Base-by-base conservation (phyloP, 495 filamentous ascomycete genomes). In the Trichoderma orchidacearum region DNA sequence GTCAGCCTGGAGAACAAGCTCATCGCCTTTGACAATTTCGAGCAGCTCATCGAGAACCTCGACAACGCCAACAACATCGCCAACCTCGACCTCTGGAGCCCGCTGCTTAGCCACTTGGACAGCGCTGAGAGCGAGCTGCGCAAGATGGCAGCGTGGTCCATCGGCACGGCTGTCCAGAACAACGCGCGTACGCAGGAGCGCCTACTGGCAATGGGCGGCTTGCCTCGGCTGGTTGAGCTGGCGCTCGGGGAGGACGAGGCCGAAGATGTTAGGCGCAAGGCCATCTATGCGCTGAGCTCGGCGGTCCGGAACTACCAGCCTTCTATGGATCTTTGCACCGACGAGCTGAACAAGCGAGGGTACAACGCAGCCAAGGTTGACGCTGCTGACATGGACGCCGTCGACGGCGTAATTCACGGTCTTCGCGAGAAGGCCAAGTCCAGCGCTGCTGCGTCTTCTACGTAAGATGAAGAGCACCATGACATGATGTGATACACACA, bases 51-150 rank as follows among this genome's bases (percentile, higher is more conserved):
- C 61, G 93, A 96, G 73, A 78, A 75, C 35, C 79, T 97, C 58
- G 93, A 98, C 74, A 98, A 97, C 70, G 90, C 93, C 50, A 96
- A 96, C 74, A 91, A 95, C 67, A 74, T 96, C 55, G 84, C 83
- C 50, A 77, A 78, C 6, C 72, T 96, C 15, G 79, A 78, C 6
- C 72, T 96, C 51, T 98, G 93, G 93, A 75, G 79, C 6, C 88
- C 88, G 18, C 71, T 98, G 51, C 73, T 95, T 6, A 62, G 70
- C 2, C 76, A 87, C 36, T 75, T 98, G 17, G 65, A 73, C 45
- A 76, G 84, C 58, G 73, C 78, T 29, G 87, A 96, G 61, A 61
- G 71, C 0, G 85, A 91, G 41, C 73, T 96, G 62, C 75, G 90
- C 56, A 77, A 72, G 41, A 86, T 87, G 78, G 90, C 93, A 0